These are phyloP conservation scores for Xylaria cubensis DNA, from an alignment of 495 filamentous ascomycete species.

Conservation along the genomic window DNA sequence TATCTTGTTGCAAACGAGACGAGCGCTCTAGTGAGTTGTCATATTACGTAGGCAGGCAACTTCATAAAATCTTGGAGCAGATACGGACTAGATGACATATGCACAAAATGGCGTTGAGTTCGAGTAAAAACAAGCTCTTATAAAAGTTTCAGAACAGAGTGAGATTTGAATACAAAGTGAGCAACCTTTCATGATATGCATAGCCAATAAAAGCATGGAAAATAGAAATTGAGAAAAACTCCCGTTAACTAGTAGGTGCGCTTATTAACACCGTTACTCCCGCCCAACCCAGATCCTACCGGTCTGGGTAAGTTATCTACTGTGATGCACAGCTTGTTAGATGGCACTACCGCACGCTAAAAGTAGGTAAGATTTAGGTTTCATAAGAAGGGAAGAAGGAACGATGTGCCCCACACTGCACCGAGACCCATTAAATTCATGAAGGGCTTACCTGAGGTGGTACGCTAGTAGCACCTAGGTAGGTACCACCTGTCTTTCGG, in stretches of 20 bases:
- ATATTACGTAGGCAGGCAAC: neutral
- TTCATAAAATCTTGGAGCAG: neutral
- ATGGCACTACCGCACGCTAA: slow-evolving; percentile 2
- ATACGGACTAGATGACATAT: neutral
- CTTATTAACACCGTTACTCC: neutral
- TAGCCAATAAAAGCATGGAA: neutral
- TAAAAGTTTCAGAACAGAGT: neutral
- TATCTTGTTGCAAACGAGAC: neutral
- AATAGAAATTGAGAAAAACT: neutral
- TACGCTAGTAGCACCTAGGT: slow-evolving; percentile 19
- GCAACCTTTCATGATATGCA: neutral
- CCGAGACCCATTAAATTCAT: slow-evolving; percentile 23
- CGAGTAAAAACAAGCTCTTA: neutral
- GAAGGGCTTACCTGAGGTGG: slow-evolving; percentile 18
- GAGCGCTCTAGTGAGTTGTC: neutral
- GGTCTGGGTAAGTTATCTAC: slow-evolving; percentile 11
- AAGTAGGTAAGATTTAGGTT: slow-evolving; percentile 25
- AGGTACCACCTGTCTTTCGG: slow-evolving; percentile 8
- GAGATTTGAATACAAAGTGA: neutral
- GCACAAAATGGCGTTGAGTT: neutral
- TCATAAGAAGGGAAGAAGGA: slow-evolving; percentile 27
- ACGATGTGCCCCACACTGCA: slow-evolving; percentile 23
- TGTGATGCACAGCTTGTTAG: neutral
- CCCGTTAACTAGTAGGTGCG: neutral
- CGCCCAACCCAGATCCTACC: neutral